Base-by-base conservation (phyloP, 371 early-diverging fungal genomes). In the Mortierella sp. region DNA sequence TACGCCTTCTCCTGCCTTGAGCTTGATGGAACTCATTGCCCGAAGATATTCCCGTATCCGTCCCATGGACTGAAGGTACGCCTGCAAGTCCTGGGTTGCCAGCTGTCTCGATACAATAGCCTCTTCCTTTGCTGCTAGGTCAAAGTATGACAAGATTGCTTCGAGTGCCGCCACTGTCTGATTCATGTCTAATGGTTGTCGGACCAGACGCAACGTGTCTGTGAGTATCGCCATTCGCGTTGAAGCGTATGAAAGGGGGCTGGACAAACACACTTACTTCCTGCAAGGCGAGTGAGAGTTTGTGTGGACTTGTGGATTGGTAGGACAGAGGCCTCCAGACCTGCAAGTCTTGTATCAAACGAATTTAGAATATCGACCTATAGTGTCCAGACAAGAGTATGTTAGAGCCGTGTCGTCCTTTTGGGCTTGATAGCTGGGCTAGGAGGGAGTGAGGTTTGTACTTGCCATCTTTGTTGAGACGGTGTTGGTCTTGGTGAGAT, bases 271-370 rank as follows among this genome's bases (percentile, higher is more conserved):
- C 2, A 57, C 79, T 19, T 86, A 94, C 94, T 95, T 69, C 91
- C 92, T 29, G 94, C 92, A 0, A 93, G 77, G 27, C 85, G 83
- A 0, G 94, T 94, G 49, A 96, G 77, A 68, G 89, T 89, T 60
- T 93, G 92, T 6, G 96, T 96, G 13, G 94, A 88, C 56, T 86
- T 87, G 69, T 96, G 94, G 51, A 96, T 96, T 3, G 97, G 97
- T 28, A 92, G 68, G 10, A 95, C 94, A 4, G 93, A 90, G 4
- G 87, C 83, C 60, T 95, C 95, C 17, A 96, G 80, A 57, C 88
- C 87, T 28, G 86, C 82, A 10, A 96, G 82, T 34, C 97, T 85
- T 25, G 87, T 85, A 79, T 96, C 97, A 79, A 96, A 96, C 9
- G 90, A 86, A 58, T 87, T 86, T 52, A 96, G 81, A 70, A 94